Base-by-base conservation (phyloP, 306 rosid species). In the Alnus glutinosa region DNA sequence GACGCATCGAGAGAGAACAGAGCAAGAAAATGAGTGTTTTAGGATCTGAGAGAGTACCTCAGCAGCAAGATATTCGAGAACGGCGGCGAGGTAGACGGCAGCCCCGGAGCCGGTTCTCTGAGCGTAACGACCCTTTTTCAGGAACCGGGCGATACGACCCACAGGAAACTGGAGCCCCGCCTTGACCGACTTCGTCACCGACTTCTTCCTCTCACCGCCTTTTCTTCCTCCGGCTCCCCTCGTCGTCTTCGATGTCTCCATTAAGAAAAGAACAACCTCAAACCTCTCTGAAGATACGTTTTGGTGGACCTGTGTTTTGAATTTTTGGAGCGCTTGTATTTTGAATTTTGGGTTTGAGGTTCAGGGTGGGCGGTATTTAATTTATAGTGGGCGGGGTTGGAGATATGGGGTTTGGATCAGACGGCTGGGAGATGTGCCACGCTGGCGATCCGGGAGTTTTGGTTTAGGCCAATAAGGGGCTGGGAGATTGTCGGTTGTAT, bases 91-190 rank as follows among this genome's bases (percentile, higher is more conserved):
- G 48, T 92, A 92, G 4, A 92, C 67, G 14, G 97, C 93, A 64
- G 97, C 96, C 0, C 96, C 92, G 42, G 86, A 66, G 0, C 93
- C 93, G 1, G 88, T 50, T 0, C 97, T 88, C 78, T 79, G 87
- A 28, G 97, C 82, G 52, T 92, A 90, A 1, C 97, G 96, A 0
- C 97, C 93, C 5, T 85, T 89, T 70, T 80, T 90, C 49, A 92
- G 2, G 46, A 68, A 92, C 50, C 97, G 86, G 0, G 92, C 89
- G 7, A 92, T 75, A 9, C 97, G 89, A 5, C 93, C 92, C 4
- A 92, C 97, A 11, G 96, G 97, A 70, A 92, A 92, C 49, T 92
- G 96, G 37, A 92, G 97, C 5, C 97, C 96, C 0, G 97, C 96
- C 57, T 92, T 92, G 12, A n/a, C 0, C n/a, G 97, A 92, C 73